A percentile compares a stretch with the other conserved stretches of the same genome.
Conservation (phyloP, 2,329 filamentous ascomycete genomes). For the Fusarium domesticum region DNA sequence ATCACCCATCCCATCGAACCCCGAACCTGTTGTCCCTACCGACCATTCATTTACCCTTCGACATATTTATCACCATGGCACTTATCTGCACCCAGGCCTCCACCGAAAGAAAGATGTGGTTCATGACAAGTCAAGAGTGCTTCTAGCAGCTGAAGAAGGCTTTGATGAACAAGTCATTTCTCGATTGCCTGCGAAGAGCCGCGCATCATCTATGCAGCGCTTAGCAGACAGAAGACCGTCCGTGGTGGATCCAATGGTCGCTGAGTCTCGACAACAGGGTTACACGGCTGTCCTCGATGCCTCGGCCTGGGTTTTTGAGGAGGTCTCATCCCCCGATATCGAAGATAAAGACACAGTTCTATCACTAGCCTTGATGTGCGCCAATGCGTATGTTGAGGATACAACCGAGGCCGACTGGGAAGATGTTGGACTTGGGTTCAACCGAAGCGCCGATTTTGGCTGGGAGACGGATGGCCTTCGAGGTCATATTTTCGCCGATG, state of each 20-base stretch:
- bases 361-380: conserved; percentile 81
- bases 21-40: conserved; percentile 45
- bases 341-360: conserved; percentile 82
- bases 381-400: conserved; percentile 80
- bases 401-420: conserved; percentile 76
- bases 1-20: conserved; percentile 39
- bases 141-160: conserved; percentile 59
- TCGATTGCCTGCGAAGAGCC: conserved; percentile 61
- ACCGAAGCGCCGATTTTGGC: conserved; percentile 84
- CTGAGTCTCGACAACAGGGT: conserved; percentile 66
- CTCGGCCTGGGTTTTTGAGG: conserved; percentile 79
- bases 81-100: conserved; percentile 71
- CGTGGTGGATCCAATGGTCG: conserved; percentile 75
- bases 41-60: conserved; percentile 68
- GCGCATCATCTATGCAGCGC: conserved; percentile 69
- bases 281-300: conserved; percentile 65
- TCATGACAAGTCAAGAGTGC: conserved; percentile 53
- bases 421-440: conserved; percentile 74
- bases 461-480: conserved; percentile 88
- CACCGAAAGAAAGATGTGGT: conserved; percentile 73
- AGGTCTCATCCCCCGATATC: conserved; percentile 74
- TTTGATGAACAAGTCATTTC: conserved; percentile 49
- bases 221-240: conserved; percentile 73
- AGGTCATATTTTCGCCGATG: conserved; percentile 88
- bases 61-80: conserved; percentile 91